Percentiles rank a stretch among this genome's conserved stretches.
phyloP scores from a whole-genome alignment of 78 protist genomes.

The Emiliania huxleyi region DNA sequence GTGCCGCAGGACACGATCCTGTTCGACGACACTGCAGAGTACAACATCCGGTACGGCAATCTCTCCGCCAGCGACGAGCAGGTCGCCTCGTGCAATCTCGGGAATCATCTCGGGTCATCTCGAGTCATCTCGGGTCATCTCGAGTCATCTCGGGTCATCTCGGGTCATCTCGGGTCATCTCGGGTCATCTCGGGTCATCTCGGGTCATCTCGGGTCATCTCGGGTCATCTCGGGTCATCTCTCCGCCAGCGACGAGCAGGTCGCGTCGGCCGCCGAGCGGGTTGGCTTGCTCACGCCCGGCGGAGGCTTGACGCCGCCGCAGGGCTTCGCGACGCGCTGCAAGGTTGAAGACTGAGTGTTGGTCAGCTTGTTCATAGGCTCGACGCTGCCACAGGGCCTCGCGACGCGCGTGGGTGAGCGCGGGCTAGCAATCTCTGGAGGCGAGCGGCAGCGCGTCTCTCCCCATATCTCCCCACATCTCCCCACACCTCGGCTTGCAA shows the following conservation, averaged over 20 bases:
- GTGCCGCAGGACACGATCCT: not conserved
- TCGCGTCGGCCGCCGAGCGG: not conserved
- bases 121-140: too few species aligned
- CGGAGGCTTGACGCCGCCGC: not conserved
- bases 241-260: not conserved
- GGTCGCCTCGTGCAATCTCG: not conserved
- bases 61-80: not conserved
- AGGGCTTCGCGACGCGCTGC: constrained; percentile 2
- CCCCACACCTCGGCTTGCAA: too few species aligned
- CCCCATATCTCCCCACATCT: too few species aligned
- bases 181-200: too few species aligned
- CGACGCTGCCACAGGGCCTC: not conserved
- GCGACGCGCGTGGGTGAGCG: constrained; percentile 26
- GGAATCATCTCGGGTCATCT: too few species aligned
- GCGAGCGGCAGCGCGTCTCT: too few species aligned
- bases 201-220: too few species aligned
- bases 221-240: too few species aligned
- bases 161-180: too few species aligned
- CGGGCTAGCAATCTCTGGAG: constrained; percentile 60
- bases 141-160: too few species aligned
- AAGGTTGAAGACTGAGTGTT: too few species aligned
- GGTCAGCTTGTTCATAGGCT: too few species aligned
- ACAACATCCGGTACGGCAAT: not conserved
- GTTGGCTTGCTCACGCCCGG: not conserved
- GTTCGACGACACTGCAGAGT: not conserved